Base-by-base conservation (phyloP, 2,329 filamentous ascomycete genomes). In the Alternaria solani region DNA sequence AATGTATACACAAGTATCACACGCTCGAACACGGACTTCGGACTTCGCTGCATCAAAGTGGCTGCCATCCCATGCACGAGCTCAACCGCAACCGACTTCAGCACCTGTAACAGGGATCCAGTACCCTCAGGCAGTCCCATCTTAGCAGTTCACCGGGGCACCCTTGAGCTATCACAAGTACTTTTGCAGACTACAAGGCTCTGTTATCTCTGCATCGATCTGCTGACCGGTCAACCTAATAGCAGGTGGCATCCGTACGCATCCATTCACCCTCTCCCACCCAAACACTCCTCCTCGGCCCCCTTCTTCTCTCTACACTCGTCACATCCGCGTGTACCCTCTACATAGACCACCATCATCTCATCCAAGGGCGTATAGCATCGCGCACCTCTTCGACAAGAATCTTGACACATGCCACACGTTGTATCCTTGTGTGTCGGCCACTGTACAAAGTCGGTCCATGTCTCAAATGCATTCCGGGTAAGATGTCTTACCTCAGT, bases 371-470 rank as follows among this genome's bases (percentile, higher is more conserved):
- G 26, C 18, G 23, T 55, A 49, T 32, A 23, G 46, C 59, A 64
- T 18, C 55, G 42, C 25, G 36, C 48, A 12, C 62, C 55, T n/a
- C 55, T 44, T 16, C 47, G 58, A 30, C 28, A 34, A 9, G 38
- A 36, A 23, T 61, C 58, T 36, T 64, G 61, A 30, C 61, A 64
- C 51, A 36, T 11, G 16, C 4, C 8, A 58, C 26, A 41, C 16
- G 3, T 25, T 2, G 57, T 64, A 30, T 64, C 44, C 2, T 28
- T 28, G 18, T 63, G 57, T 36, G 57, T 63, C 9, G 61, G 61
- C 53, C 53, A 60, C 26, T 60, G 49, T n/a, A 23, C 20, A 14
- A 36, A 26, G 20, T 49, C 14, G 38, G 30, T 26, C 1, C 26
- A 49, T 49, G 32, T 38, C 32, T 49, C 16, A 1, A 7, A 18